These are phyloP conservation scores for Exophiala mesophila DNA, from an alignment of 2,329 filamentous ascomycete genomes.

Conservation along the genomic window DNA sequence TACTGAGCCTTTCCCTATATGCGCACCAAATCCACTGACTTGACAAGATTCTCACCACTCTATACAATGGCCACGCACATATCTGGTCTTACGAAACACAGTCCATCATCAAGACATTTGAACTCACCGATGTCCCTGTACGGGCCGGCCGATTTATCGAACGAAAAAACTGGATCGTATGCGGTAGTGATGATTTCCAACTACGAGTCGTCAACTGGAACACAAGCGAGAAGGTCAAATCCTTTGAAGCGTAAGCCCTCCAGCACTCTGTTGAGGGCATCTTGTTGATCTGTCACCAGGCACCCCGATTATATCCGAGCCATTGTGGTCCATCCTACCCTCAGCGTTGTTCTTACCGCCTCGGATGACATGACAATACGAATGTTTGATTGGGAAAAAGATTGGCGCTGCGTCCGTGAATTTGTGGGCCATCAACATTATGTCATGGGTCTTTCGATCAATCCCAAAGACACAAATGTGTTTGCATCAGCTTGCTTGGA, in stretches of 20 bases:
- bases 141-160: conserved; percentile 94
- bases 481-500: conserved; percentile 94
- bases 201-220: conserved; percentile 97
- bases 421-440: conserved; percentile 97
- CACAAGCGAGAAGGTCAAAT: conserved; percentile 75
- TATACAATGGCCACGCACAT: conserved; percentile 98
- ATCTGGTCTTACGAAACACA: conserved; percentile 99
- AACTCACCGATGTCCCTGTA: conserved; percentile 96
- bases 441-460: conserved; percentile 70
- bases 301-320: conserved; percentile 98
- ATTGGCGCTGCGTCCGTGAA: conserved; percentile 94
- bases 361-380: conserved; percentile 99
- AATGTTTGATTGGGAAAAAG: conserved; percentile 98
- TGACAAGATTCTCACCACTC: conserved; percentile 68
- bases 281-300: conserved; percentile 7
- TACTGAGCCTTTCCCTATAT: conserved; percentile 37
- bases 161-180: conserved; percentile 98
- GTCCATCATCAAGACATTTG: conserved; percentile 96
- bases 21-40: conserved; percentile 31
- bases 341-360: conserved; percentile 92
- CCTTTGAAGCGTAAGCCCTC: conserved; percentile 27
- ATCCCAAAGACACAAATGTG: conserved; percentile 79
- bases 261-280: neutral
- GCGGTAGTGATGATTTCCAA: conserved; percentile 88
- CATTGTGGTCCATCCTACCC: conserved; percentile 90